A percentile compares a stretch with the other conserved stretches of the same genome.
Conservation (phyloP, 164 flowering plant species). For the Euptelea pleiosperma region DNA sequence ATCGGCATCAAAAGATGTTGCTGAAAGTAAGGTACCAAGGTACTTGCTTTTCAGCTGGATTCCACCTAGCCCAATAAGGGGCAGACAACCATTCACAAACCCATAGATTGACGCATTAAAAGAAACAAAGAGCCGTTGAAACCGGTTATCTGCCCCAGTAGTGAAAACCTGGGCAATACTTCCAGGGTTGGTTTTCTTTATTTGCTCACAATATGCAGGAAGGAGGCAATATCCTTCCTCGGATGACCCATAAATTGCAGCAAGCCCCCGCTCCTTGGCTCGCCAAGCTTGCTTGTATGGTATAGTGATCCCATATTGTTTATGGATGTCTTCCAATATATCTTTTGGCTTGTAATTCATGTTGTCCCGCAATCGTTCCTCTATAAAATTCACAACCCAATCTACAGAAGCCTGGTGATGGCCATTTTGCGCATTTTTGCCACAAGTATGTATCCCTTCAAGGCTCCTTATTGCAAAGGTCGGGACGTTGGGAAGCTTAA, state of each 20-base stretch:
- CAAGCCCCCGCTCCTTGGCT: constrained; percentile 74
- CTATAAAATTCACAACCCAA: constrained; percentile 79
- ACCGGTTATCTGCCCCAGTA: constrained; percentile 57
- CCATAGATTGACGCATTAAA: constrained; percentile 66
- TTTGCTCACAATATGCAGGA: constrained; percentile 68
- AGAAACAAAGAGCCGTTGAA: constrained; percentile 64
- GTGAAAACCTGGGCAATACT: constrained; percentile 66
- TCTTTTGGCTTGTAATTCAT: constrained; percentile 87
- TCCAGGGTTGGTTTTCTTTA: constrained; percentile 66
- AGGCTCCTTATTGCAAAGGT: constrained; percentile 76
- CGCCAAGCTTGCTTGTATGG: constrained; percentile 97
- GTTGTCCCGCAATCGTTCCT: constrained; percentile 59
- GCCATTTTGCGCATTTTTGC: constrained; percentile 58
- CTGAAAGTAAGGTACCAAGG: constrained; percentile 70
- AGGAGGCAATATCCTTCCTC: constrained; percentile 80
- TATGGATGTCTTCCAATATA: constrained; percentile 68
- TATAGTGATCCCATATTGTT: constrained; percentile 72
- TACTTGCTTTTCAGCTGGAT: constrained; percentile 71
- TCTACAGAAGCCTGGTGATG: constrained; percentile 91
- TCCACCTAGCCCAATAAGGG: constrained; percentile 61
- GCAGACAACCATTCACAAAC: constrained; percentile 69
- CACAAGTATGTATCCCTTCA: constrained; percentile 81
- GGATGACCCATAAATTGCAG: constrained; percentile 75
- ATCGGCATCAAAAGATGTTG: constrained; percentile 74
- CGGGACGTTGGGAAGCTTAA: constrained; percentile 67